Evolutionary conservation across 768 basidiomycete genomes (phyloP).

Genomic region (Lactarius psammicola): DNA sequence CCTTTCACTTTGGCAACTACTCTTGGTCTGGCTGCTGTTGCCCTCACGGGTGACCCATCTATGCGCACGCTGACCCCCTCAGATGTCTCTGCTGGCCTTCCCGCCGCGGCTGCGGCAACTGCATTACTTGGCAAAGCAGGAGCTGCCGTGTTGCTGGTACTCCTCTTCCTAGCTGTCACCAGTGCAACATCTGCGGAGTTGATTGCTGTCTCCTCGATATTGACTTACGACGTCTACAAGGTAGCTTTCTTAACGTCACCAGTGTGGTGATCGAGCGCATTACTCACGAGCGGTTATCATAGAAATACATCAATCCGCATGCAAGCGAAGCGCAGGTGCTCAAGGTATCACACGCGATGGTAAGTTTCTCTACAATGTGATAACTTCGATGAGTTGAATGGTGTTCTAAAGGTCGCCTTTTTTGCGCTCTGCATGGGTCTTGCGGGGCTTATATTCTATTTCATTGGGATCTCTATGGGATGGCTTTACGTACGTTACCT

Average conservation of each 20-base stretch:
- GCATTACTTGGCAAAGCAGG: slow-evolving; percentile 79
- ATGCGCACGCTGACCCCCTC: slow-evolving; percentile 51
- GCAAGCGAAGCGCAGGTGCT: slow-evolving; percentile 76
- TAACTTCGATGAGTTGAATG: neutral
- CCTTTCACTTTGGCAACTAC: slow-evolving; percentile 86
- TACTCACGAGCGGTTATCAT: neutral
- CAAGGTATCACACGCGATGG: slow-evolving; percentile 65
- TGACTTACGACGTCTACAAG: slow-evolving; percentile 88
- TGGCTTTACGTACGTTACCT: slow-evolving; percentile 80
- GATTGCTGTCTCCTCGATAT: slow-evolving; percentile 81
- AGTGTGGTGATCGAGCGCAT: neutral
- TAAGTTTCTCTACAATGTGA: slow-evolving; percentile 31
- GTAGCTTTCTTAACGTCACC: slow-evolving; percentile 34
- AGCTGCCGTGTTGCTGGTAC: slow-evolving; percentile 71
- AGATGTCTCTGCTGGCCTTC: slow-evolving; percentile 87
- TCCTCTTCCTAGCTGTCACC: slow-evolving; percentile 86
- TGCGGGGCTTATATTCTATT: slow-evolving; percentile 84
- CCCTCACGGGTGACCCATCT: slow-evolving; percentile 59
- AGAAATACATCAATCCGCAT: slow-evolving; percentile 77
- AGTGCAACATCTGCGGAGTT: slow-evolving; percentile 86
- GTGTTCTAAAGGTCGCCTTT: slow-evolving; percentile 49
- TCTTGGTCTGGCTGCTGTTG: slow-evolving; percentile 84
- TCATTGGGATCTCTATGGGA: slow-evolving; percentile 89
- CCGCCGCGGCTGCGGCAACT: slow-evolving; percentile 78
- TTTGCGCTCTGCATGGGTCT: slow-evolving; percentile 79